A percentile compares a stretch with the other conserved stretches of the same genome.
These are phyloP conservation scores for Nakaseomyces nivariensis DNA, from an alignment of 1,139 yeast species.

Conservation along the genomic window DNA sequence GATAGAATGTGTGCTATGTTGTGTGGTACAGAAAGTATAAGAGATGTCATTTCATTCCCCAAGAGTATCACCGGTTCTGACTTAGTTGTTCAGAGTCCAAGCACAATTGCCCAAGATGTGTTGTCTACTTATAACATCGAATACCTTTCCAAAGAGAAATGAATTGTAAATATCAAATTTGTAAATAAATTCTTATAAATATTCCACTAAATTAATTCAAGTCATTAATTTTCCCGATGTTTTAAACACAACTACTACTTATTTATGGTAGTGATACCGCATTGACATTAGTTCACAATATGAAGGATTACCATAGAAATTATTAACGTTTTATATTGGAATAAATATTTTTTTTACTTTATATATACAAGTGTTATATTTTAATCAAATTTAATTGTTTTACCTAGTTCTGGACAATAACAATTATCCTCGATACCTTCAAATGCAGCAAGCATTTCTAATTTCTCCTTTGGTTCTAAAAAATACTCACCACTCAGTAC, in stretches of 20 bases:
- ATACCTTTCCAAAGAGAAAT: constrained; percentile 3
- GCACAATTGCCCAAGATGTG: constrained; percentile 42
- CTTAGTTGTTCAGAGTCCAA: constrained; percentile 80
- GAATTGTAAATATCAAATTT: neutral
- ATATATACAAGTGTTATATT: neutral
- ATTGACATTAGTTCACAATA: neutral
- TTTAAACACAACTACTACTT: neutral
- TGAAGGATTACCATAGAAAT: too few species aligned
- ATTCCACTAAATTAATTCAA: neutral
- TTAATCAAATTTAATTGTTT: constrained; percentile 35
- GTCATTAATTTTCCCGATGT: neutral
- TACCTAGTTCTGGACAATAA: constrained; percentile 45
- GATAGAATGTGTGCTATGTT: constrained; percentile 91
- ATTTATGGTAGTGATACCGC: neutral
- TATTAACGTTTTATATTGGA: too few species aligned
- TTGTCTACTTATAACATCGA: constrained; percentile 43
- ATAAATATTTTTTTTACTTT: too few species aligned
- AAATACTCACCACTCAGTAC: constrained; percentile 80
- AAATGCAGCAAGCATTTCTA: constrained; percentile 33
- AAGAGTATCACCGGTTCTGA: constrained; percentile 85
- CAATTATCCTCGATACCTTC: constrained; percentile 31
- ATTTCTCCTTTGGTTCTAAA: constrained; percentile 60
- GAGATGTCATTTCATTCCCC: constrained; percentile 95
- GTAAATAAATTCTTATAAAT: neutral
- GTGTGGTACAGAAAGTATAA: constrained; percentile 58